Evolutionary conservation across 2,329 filamentous ascomycete genomes (phyloP), one percentile per base, ranked within the genome.

Genomic region (Xenoacremonium recifei): DNA sequence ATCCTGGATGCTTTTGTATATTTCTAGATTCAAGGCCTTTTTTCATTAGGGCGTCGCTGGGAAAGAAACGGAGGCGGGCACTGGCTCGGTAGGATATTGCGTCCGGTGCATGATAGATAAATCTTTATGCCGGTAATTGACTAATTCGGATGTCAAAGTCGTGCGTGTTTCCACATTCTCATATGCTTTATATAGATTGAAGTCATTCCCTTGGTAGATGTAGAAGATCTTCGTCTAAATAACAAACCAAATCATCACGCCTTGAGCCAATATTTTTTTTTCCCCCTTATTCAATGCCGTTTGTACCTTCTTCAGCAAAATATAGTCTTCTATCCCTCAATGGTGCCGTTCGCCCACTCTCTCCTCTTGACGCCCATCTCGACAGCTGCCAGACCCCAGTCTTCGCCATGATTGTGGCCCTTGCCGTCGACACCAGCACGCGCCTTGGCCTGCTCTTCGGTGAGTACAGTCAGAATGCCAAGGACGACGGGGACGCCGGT

Each of bases 361-460:
- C 76, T 86, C 63, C 87, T 82, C 82, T 96, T 97, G 15, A 87
- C 79, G 5, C 87, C 91, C 73, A 99, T 78, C 75, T 99, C 93
- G 23, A 99, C 93, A 5, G 93, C 93, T 16, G 92, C 93, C 55
- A 82, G 76, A 4, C 93, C 93, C 93, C 93, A 99, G 66, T 97
- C 92, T 70, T 93, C 86, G 20, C 93, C 93, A 69, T 99, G 92
- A 69, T 97, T 97, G 65, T 97, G 93, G 54, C 81, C 74, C 47
- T 65, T 62, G 39, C 62, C 61, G n/a, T 70, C 67, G 43, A 96
- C 69, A 1, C 93, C 93, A 13, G 93, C 92, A 50, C 93, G 80
- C 41, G 86, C 84, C 67, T 86, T 73, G 11, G 89, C 93, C 70
- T 99, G 93, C 59, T 91, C 85, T 62, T 97, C 91, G 41, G 69